phyloP scores from a whole-genome alignment of 805 yeast species.

The Suhomyces pyralidae region DNA sequence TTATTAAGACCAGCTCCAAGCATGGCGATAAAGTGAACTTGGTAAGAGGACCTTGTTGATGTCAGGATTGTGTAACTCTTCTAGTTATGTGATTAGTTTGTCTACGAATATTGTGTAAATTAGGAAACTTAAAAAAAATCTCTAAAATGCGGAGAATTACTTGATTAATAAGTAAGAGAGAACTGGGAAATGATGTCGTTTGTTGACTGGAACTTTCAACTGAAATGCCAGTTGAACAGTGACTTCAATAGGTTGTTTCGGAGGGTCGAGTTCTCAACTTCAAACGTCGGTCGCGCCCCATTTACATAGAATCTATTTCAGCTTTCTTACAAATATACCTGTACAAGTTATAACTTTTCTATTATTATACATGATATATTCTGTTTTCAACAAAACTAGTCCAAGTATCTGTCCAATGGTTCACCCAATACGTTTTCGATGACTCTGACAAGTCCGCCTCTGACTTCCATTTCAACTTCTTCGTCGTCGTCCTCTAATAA shows the following conservation, averaged over 20 bases:
- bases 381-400: conserved; percentile 17
- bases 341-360: neutral
- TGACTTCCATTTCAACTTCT: conserved; percentile 84
- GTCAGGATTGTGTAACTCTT: neutral
- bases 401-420: conserved; percentile 80
- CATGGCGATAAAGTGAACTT: neutral
- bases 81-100: neutral
- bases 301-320: neutral
- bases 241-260: neutral
- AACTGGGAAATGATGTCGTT: neutral
- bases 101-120: neutral
- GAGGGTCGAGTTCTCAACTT: too few relatives aligned
- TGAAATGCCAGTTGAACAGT: too few relatives aligned
- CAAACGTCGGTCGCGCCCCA: neutral
- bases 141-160: neutral
- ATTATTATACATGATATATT: neutral
- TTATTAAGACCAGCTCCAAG: neutral
- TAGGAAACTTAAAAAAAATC: neutral
- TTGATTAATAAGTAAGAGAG: neutral
- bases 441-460: conserved; percentile 85
- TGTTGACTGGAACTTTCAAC: too few relatives aligned
- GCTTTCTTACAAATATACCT: too few relatives aligned
- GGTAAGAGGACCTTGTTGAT: neutral
- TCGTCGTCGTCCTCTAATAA: conserved; percentile 94
- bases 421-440: conserved; percentile 93